These are phyloP conservation scores for Epichloe hybrida DNA, from an alignment of 2,329 filamentous ascomycete genomes.

Conservation along the genomic window DNA sequence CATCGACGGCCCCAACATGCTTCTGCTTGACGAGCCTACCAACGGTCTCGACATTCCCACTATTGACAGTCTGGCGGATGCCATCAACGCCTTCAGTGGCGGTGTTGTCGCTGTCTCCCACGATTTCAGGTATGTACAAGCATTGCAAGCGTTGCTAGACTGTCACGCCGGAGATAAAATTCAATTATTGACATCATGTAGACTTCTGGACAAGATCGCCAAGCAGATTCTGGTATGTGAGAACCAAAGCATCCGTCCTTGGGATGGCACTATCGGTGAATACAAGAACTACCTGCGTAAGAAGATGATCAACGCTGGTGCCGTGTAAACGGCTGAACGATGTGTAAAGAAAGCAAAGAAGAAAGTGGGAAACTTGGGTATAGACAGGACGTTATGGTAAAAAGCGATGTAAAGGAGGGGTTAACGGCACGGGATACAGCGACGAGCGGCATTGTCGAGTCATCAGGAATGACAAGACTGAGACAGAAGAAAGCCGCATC, in stretches of 20 bases:
- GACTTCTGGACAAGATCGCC: constrained; percentile 96
- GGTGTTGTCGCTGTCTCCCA: constrained; percentile 97
- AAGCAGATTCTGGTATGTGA: constrained; percentile 99
- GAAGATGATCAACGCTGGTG: constrained; percentile 89
- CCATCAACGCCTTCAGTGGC: constrained; percentile 90
- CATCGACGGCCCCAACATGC: constrained; percentile 94
- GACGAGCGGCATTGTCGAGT: constrained; percentile 9
- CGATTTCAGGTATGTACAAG: constrained; percentile 75
- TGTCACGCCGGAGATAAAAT: not conserved
- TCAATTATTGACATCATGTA: constrained; percentile 22
- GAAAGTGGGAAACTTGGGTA: constrained; percentile 4
- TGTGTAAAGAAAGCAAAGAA: constrained; percentile 1
- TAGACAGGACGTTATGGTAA: constrained; percentile 9
- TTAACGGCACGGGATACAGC: constrained; percentile 7
- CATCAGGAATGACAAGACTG: constrained; percentile 7
- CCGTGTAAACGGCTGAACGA: constrained; percentile 51
- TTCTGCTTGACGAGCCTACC: constrained; percentile 94
- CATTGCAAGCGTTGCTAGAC: not conserved
- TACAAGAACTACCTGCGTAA: constrained; percentile 99
- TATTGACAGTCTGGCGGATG: constrained; percentile 92
- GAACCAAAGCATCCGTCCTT: constrained; percentile 83
- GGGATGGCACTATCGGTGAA: constrained; percentile 78
- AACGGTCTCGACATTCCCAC: constrained; percentile 99
- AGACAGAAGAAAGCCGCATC: constrained; percentile 10
- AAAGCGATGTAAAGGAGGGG: constrained; percentile 6